Evolutionary conservation across 2,329 filamentous ascomycete species (phyloP), one percentile per base, ranked within the genome.

Genomic region (Fusarium sp.): DNA sequence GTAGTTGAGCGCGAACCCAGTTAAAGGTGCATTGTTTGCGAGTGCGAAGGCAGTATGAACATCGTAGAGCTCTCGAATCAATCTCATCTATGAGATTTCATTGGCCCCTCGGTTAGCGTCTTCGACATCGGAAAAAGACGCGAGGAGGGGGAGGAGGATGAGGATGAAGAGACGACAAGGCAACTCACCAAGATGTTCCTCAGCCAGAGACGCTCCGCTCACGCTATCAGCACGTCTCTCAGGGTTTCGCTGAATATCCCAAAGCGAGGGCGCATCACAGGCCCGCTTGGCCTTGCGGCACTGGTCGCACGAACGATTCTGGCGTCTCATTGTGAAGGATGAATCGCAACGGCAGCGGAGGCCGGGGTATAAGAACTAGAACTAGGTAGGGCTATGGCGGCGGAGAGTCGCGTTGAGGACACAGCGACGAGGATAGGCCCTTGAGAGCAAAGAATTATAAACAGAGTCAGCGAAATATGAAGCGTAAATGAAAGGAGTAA

Each of bases 201-300:
- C 69, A 25, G 69, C 68, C 36, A 70, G 67, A 29, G 68, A 70
- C 28, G 60, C 58, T 25, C 62, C 62, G 31, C 58, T 64, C 42
- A 56, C 40, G 32, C 62, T 60, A 24, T 71, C 69, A 25, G 47
- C 24, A 45, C 55, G 47, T 41, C 69, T 70, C 51, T 69, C 69
- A 3, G 67, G 48, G 52, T 71, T 71, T 57, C 69, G 68, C 38
- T 71, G 69, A 19, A 71, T 71, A 19, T 71, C 69, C 69, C 69
- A 71, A n/a, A 71, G 41, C 7, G 69, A 71, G 19, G 69, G 69
- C 64, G 69, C 69, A 52, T 71, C 69, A 57, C 69, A 71, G 59
- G 69, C 69, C 50, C 69, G 65, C 58, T 71, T 71, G 55, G 69
- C 69, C 65, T 71, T 71, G 45, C 69, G 67, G 57, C 69, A 71